Evolutionary conservation across 805 yeast genomes (phyloP), one percentile per base, ranked within the genome.

Genomic region (Yamadazyma scolyti): DNA sequence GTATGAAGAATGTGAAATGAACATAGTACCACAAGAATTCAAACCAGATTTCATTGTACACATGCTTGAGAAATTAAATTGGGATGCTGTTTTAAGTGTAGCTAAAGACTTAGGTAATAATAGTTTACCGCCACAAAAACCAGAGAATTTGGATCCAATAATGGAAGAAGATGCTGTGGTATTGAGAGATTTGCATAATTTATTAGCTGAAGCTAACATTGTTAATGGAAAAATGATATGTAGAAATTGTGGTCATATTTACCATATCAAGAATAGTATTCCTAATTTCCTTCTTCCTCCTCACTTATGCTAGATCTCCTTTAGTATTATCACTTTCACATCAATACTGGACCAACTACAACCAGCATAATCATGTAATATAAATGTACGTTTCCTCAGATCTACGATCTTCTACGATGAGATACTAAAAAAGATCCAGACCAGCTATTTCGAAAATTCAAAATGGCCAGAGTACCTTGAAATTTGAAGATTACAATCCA

Each of bases 281-380:
- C 96, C 99, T 20, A 90, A 90, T 68, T 82, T 93, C 59, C 63
- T 93, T 33, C 71, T 93, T 20, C 97, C 98, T 19, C 97, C 97
- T 5, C 97, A 93, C 54, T 68, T 93, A 45, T 22, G 27, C 12
- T n/a, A n/a, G n/a, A n/a, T n/a, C n/a, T n/a, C n/a, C n/a, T n/a
- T n/a, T n/a, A n/a, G n/a, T n/a, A n/a, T n/a, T n/a, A n/a, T n/a
- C n/a, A n/a, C n/a, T n/a, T n/a, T n/a, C n/a, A n/a, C n/a, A n/a
- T n/a, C n/a, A n/a, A n/a, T n/a, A n/a, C n/a, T n/a, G n/a, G n/a
- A n/a, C n/a, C n/a, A n/a, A n/a, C n/a, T n/a, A n/a, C n/a, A n/a
- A n/a, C n/a, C n/a, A n/a, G n/a, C n/a, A n/a, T n/a, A n/a, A n/a
- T n/a, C n/a, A n/a, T n/a, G n/a, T n/a, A n/a, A n/a, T n/a, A n/a